Percentiles rank a stretch among this genome's conserved stretches.
Evolutionary conservation across 352 stramenopile species (phyloP).

Genomic region (Phytophthora boehmeriae): DNA sequence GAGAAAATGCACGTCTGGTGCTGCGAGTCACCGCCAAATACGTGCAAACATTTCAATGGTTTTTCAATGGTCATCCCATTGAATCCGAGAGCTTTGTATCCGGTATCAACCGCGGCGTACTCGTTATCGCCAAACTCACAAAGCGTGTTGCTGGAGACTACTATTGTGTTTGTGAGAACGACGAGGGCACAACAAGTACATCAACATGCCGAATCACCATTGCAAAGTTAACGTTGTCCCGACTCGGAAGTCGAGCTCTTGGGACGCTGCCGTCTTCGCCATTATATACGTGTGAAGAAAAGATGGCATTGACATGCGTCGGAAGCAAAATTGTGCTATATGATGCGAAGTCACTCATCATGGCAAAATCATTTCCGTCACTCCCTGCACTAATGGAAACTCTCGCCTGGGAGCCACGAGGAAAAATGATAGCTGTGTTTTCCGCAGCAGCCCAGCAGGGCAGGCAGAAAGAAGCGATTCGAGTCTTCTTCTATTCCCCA

Average conservation of each 20-base stretch:
- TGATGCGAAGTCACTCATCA: conserved; percentile 28
- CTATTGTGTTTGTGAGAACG: conserved; percentile 67
- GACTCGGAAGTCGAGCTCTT: conserved; percentile 33
- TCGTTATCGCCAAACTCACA: conserved; percentile 47
- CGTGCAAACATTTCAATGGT: conserved; percentile 53
- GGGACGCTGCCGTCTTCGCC: conserved; percentile 30
- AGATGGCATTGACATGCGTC: conserved; percentile 20
- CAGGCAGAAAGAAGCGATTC: neutral
- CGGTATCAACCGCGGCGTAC: conserved; percentile 37
- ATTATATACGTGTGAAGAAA: conserved; percentile 22
- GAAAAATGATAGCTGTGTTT: conserved; percentile 19
- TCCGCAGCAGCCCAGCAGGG: conserved; percentile 7
- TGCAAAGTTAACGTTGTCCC: conserved; percentile 27
- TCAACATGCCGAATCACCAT: conserved; percentile 40
- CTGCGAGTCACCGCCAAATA: conserved; percentile 52
- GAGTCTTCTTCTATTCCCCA: conserved; percentile 38
- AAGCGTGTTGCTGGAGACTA: conserved; percentile 58
- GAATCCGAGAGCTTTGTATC: conserved; percentile 17
- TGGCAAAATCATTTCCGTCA: conserved; percentile 21
- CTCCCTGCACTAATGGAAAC: conserved; percentile 13
- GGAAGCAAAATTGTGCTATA: conserved; percentile 21
- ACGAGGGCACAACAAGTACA: conserved; percentile 51
- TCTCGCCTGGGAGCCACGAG: conserved; percentile 15
- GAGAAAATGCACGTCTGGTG: conserved; percentile 29
- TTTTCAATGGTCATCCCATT: conserved; percentile 44